Evolutionary conservation across 306 rosid species (phyloP).

Genomic region (Elaeagnus macrophylla): DNA sequence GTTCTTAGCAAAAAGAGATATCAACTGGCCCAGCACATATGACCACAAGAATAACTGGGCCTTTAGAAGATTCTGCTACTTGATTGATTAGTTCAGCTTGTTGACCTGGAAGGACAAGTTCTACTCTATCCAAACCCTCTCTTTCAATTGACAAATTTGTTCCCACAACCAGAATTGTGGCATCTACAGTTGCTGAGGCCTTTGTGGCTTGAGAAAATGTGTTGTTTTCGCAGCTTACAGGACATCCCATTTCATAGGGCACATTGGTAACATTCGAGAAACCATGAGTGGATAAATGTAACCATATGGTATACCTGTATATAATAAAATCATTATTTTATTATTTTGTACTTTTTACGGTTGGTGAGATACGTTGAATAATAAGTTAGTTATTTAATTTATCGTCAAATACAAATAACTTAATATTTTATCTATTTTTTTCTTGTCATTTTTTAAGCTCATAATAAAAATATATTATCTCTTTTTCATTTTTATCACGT

Average conservation of each 20-base stretch:
- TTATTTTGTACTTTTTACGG: too few species aligned
- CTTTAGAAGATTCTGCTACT: constrained; percentile 11
- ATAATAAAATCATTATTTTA: too few species aligned
- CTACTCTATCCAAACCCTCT: constrained; percentile 7
- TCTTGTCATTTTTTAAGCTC: too few species aligned
- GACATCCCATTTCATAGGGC: constrained; percentile 14
- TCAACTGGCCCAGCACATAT: constrained; percentile 17
- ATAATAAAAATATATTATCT: too few species aligned
- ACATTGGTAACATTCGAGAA: neutral
- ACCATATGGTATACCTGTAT: constrained; percentile 5
- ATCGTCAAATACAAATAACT: too few species aligned
- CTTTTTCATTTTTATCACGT: too few species aligned
- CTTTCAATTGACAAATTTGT: constrained; percentile 11
- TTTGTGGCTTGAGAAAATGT: constrained; percentile 3
- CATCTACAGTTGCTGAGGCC: constrained; percentile 12
- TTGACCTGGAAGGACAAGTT: constrained; percentile 17
- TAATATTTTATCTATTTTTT: too few species aligned
- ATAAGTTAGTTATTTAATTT: too few species aligned
- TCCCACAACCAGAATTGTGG: constrained; percentile 4
- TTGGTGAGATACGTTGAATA: too few species aligned
- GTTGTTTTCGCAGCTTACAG: constrained; percentile 1
- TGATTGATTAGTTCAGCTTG: constrained; percentile 16
- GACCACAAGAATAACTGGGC: constrained; percentile 16
- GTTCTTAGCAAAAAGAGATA: constrained; percentile 10
- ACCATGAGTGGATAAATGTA: constrained; percentile 10